Percentiles rank a stretch among this genome's conserved stretches.
Evolutionary conservation across 2,329 filamentous ascomycete genomes (phyloP).

Genomic region (Fusarium sp.): DNA sequence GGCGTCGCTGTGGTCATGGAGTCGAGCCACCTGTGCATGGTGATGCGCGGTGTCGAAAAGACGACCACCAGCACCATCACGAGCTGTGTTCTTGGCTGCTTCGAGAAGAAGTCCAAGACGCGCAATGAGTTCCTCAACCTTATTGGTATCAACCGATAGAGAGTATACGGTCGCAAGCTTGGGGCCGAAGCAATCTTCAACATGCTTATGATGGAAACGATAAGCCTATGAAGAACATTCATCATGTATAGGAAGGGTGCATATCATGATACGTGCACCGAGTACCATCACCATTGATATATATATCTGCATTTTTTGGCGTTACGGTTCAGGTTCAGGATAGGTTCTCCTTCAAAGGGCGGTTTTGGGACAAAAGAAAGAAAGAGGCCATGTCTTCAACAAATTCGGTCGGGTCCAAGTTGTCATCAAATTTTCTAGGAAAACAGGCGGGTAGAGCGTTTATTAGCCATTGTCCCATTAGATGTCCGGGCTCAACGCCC

Average conservation of each 20-base stretch:
- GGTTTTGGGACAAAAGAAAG: slow-evolving; percentile 26
- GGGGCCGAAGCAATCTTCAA: slow-evolving; percentile 23
- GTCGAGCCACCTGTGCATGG: slow-evolving; percentile 96
- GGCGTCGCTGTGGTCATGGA: slow-evolving; percentile 98
- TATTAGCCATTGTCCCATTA: slow-evolving; percentile 38
- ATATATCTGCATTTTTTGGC: slow-evolving; percentile 27
- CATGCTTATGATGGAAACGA: slow-evolving; percentile 25
- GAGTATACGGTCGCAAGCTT: background rate
- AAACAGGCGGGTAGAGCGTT: slow-evolving; percentile 29
- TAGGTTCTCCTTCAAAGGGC: slow-evolving; percentile 16
- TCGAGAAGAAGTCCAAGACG: slow-evolving; percentile 92
- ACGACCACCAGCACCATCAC: slow-evolving; percentile 88
- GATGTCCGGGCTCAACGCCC: slow-evolving; percentile 47
- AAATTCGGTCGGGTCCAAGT: slow-evolving; percentile 41
- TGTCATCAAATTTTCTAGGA: slow-evolving; percentile 23
- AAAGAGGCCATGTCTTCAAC: slow-evolving; percentile 46
- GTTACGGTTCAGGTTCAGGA: slow-evolving; percentile 16
- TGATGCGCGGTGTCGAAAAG: slow-evolving; percentile 98
- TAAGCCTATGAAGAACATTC: slow-evolving; percentile 27
- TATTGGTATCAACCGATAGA: slow-evolving; percentile 64
- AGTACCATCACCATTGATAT: slow-evolving; percentile 23
- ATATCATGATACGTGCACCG: background rate
- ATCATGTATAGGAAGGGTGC: slow-evolving; percentile 22
- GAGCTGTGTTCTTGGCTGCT: slow-evolving; percentile 96
- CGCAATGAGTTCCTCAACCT: slow-evolving; percentile 95